These are phyloP conservation scores for Lablab purpureus DNA, from an alignment of 306 rosid species.

Conservation along the genomic window DNA sequence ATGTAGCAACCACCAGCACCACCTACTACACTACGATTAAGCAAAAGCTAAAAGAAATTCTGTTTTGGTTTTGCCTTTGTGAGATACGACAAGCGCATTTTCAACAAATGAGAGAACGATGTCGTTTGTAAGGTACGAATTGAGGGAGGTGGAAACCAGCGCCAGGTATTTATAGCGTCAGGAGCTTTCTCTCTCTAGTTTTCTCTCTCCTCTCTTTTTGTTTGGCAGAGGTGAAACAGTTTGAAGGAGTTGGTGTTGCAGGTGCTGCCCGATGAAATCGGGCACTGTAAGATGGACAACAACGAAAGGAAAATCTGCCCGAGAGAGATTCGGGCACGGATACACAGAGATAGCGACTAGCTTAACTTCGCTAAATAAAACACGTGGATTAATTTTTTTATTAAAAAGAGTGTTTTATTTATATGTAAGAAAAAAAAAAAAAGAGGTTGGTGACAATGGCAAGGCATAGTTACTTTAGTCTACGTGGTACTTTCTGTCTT, in stretches of 20 bases:
- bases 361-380: background rate
- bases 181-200: background rate
- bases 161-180: slow-evolving; percentile 47
- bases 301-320: background rate
- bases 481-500: background rate
- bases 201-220: background rate
- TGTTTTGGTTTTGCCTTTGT: background rate
- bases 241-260: slow-evolving; percentile 35
- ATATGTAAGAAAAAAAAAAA: background rate
- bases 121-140: background rate
- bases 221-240: slow-evolving; percentile 27
- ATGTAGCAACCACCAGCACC: background rate
- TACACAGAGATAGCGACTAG: slow-evolving; percentile 16
- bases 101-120: slow-evolving; percentile 12
- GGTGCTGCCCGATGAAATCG: slow-evolving; percentile 42
- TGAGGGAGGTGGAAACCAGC: background rate
- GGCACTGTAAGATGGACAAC: background rate
- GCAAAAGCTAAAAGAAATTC: background rate
- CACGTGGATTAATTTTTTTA: background rate
- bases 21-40: background rate
- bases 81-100: slow-evolving; percentile 32
- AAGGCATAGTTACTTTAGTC: too few species aligned
- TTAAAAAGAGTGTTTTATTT: background rate
- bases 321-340: slow-evolving; percentile 36
- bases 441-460: background rate